Percentiles rank a stretch among this genome's conserved stretches.
These are phyloP conservation scores for Penicillium lagena DNA, from an alignment of 495 filamentous ascomycete species.

Conservation along the genomic window DNA sequence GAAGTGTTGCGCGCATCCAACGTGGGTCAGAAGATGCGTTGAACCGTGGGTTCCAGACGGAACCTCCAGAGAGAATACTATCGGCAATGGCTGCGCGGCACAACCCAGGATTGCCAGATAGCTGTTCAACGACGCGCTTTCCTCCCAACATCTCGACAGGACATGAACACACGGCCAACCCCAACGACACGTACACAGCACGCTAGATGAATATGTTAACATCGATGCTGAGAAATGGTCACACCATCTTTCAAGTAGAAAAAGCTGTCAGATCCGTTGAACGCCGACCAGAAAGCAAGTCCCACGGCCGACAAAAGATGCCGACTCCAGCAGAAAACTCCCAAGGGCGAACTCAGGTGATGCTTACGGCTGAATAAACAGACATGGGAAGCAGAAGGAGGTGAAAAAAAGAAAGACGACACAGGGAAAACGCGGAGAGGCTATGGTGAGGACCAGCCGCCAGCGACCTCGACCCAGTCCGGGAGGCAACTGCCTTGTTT, in stretches of 20 bases:
- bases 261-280: slow-evolving; percentile 39
- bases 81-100: slow-evolving; percentile 1
- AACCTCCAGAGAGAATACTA: slow-evolving; percentile 5
- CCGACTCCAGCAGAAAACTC: slow-evolving; percentile 33
- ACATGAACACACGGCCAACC: slow-evolving; percentile 14
- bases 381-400: slow-evolving; percentile 25
- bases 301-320: slow-evolving; percentile 30
- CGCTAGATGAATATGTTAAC: slow-evolving; percentile 40
- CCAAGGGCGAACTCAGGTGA: slow-evolving; percentile 27
- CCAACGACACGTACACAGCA: slow-evolving; percentile 31
- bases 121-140: no score
- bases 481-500: slow-evolving; percentile 91
- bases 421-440: slow-evolving; percentile 26
- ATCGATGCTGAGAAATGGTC: slow-evolving; percentile 31
- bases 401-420: slow-evolving; percentile 21
- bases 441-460: slow-evolving; percentile 79
- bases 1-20: not conserved
- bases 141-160: slow-evolving; percentile 4
- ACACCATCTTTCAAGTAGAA: slow-evolving; percentile 29
- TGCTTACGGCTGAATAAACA: slow-evolving; percentile 30
- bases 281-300: slow-evolving; percentile 36
- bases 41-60: not conserved
- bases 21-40: not conserved
- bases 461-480: slow-evolving; percentile 97
- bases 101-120: not conserved